Conservation (phyloP, 495 filamentous ascomycete species). For the Daldinia bambusicola region DNA sequence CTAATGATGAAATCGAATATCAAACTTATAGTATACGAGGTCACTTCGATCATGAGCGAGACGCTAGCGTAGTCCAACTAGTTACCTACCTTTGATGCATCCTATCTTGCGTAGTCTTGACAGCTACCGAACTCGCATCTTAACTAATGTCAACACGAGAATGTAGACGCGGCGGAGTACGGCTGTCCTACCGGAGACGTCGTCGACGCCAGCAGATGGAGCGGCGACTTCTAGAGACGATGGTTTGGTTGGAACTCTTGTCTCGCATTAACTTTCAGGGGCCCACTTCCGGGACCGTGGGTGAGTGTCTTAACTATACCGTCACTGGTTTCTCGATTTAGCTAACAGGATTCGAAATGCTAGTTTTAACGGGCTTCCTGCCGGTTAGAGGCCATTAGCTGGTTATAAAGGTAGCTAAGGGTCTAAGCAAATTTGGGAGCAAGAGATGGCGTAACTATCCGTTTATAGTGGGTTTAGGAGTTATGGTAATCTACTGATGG, state of each 20-base stretch:
- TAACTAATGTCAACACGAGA: conserved; percentile 32
- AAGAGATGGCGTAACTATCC: too few species aligned
- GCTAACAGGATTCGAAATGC: not conserved
- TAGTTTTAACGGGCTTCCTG: not conserved
- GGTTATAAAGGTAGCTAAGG: not conserved
- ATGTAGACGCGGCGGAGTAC: conserved; percentile 22
- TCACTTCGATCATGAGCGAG: conserved; percentile 33
- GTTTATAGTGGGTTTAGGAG: too few species aligned
- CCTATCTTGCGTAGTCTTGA: not conserved
- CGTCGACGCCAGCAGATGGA: conserved; percentile 8
- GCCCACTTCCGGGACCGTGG: too few species aligned
- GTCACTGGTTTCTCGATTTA: not conserved
- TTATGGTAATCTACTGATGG: too few species aligned
- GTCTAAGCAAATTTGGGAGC: too few species aligned
- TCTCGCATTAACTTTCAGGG: not conserved
- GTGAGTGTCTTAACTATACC: conserved; percentile 5
- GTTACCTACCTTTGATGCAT: not conserved
- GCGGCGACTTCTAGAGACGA: conserved; percentile 18
- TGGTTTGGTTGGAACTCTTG: conserved; percentile 19
- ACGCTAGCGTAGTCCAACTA: conserved; percentile 13
- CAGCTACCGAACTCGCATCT: not conserved
- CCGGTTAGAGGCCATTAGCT: not conserved
- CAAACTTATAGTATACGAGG: conserved; percentile 30
- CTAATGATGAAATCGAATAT: conserved; percentile 31
- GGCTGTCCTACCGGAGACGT: conserved; percentile 9